phyloP scores from a whole-genome alignment of 495 filamentous ascomycete species.

The Podospora conica region DNA sequence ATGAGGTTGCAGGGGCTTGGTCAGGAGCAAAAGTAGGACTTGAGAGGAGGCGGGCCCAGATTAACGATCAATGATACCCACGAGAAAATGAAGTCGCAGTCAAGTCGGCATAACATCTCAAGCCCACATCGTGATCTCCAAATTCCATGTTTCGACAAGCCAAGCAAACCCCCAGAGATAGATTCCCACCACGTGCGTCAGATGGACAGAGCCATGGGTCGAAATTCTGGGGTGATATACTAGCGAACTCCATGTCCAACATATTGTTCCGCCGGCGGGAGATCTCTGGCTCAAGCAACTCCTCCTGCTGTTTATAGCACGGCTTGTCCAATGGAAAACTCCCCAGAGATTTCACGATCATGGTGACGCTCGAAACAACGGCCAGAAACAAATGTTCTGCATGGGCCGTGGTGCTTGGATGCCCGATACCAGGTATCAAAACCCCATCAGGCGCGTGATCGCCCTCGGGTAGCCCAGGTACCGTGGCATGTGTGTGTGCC shows the following conservation, averaged over 20 bases:
- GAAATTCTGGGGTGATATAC: neutral
- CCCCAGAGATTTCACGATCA: neutral
- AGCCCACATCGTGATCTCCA: neutral
- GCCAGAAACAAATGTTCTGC: constrained; percentile 8
- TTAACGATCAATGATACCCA: constrained; percentile 17
- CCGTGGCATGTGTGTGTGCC: neutral
- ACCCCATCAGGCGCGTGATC: constrained; percentile 9
- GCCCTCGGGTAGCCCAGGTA: constrained; percentile 8
- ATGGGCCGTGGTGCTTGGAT: neutral
- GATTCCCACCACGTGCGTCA: neutral
- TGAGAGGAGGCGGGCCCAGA: neutral
- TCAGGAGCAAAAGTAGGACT: neutral
- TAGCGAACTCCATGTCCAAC: neutral
- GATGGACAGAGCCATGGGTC: neutral
- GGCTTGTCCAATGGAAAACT: neutral
- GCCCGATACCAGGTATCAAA: constrained; percentile 13
- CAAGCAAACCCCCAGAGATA: neutral
- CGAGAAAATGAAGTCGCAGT: neutral
- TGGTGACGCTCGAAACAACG: constrained; percentile 1
- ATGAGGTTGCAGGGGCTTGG: constrained; percentile 36
- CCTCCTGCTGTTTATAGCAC: constrained; percentile 3
- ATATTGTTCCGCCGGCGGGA: neutral
- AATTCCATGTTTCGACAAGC: constrained; percentile 5
- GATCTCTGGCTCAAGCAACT: constrained; percentile 1
- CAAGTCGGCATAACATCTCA: neutral